Base-by-base conservation (phyloP, 129 eudicot genomes). In the Helichrysum umbraculigerum region DNA sequence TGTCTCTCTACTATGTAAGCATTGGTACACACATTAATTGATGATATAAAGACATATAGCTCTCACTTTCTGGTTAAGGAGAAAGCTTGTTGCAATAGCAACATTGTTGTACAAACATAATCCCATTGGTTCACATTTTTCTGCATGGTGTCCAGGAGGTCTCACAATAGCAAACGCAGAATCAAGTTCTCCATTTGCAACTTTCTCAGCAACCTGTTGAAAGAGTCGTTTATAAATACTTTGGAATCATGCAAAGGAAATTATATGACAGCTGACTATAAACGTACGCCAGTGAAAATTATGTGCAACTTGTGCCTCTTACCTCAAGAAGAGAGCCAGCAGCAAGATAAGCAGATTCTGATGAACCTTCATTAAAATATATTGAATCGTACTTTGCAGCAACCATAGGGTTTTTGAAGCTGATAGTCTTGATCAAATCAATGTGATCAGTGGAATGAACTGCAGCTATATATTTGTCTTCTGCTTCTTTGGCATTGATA, bases 91-190 rank as follows among this genome's bases (percentile, higher is more conserved):
- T 32, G 99, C 91, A 50, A 95, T 76, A 61, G 92, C 99, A 73
- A 95, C 92, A 80, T 95, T 95, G 83, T 95, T 95, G 81, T 59
- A 86, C 41, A 95, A 75, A 34, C 99, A 95, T 61, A 95, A 95
- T 16, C 99, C 99, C 99, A 91, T 91, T 54, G 99, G 99, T 69
- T 86, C 79, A 77, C 33, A 64, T 83, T 75, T 74, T 82, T 95
- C 99, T 15, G 97, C 99, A 74, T 91, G 97, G 84, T 95, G 99
- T 62, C 99, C 99, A 34, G 97, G 99, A 75, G 99, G 99, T 78
- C 99, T 85, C 62, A 95, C 99, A 75, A 95, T 83, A 52, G 99
- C 99, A 81, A 95, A 91, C 16, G 96, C 99, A 37, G 96, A 89
- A 76, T 87, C 71, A 33, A 95, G 79, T 78, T 91, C 94, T 28